phyloP scores from a whole-genome alignment of 1,284 basidiomycete genomes.

The Peniophora sp. region DNA sequence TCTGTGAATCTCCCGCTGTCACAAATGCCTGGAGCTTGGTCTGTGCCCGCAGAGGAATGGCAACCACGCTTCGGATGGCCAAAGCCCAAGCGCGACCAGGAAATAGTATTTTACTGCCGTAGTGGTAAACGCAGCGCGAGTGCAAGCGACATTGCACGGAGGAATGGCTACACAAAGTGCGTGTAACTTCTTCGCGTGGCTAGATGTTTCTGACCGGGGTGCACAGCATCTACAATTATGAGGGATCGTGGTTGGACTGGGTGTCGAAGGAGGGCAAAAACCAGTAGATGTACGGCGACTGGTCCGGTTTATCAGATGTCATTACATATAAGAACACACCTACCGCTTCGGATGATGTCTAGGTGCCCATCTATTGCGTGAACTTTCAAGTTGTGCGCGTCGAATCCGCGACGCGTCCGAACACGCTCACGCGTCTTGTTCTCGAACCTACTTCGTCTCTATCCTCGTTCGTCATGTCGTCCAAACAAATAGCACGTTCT shows the following conservation, averaged over 20 bases:
- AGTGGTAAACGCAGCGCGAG: constrained; percentile 81
- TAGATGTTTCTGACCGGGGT: not conserved
- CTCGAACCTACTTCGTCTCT: not conserved
- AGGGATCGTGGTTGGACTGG: constrained; percentile 94
- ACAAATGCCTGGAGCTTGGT: constrained; percentile 64
- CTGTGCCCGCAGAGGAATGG: constrained; percentile 55
- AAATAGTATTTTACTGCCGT: constrained; percentile 91
- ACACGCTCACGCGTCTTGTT: not conserved
- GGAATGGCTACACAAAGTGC: constrained; percentile 82
- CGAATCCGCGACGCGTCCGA: not conserved
- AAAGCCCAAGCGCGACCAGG: constrained; percentile 72
- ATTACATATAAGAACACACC: not conserved
- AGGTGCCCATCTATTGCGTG: too few relatives aligned
- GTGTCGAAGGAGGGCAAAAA: constrained; percentile 47
- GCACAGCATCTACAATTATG: constrained; percentile 79
- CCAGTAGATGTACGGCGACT: too few relatives aligned
- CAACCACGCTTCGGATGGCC: constrained; percentile 72
- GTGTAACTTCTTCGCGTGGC: constrained; percentile 15
- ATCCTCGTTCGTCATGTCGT: not conserved
- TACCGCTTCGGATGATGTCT: too few relatives aligned
- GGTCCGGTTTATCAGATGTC: constrained; percentile 7
- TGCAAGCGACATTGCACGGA: constrained; percentile 78
- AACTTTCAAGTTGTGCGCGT: not conserved
- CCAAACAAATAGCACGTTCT: not conserved
- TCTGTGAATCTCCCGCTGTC: constrained; percentile 92